Evolutionary conservation across 345 rosid genomes (phyloP), one percentile per base, ranked within the genome.

Genomic region (Hibiscus syriacus): DNA sequence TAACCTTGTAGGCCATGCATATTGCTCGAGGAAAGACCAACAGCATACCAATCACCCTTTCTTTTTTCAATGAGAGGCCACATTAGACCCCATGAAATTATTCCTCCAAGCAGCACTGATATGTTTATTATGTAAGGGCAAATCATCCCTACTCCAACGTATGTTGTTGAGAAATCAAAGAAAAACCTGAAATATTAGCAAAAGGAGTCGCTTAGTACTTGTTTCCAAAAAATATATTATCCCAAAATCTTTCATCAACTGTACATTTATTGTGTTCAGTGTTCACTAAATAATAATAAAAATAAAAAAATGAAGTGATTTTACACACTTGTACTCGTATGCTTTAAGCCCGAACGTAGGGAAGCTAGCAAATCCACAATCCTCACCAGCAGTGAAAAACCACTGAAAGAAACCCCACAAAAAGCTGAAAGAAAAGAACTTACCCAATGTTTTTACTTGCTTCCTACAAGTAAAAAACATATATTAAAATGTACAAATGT

Each of bases 111-210:
- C n/a, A n/a, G n/a, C n/a, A n/a, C n/a, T n/a, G n/a, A n/a, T n/a
- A n/a, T n/a, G n/a, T n/a, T n/a, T n/a, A n/a, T n/a, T n/a, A n/a
- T n/a, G 76, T 87, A 86, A 29, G 90, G 92, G 59, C 93, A 90
- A 54, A 88, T 88, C 97, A 91, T 91, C 67, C 97, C 97, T 1
- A 87, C 96, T 64, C 97, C 95, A 60, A 91, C 86, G 39, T 88
- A 91, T 36, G 88, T 87, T 52, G 92, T 82, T 30, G 96, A 85
- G 83, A 91, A 88, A 73, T 91, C 96, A 60, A 91, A 88, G 80
- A 66, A 87, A 78, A 91, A 91, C 81, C 97, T 91, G 79, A 68
- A 68, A 73, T 43, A 77, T 63, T 36, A 48, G 26, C 63, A 38
- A 25, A 48, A 55, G 57, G 38, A 70, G 53, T 19, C 41, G 64